Base-by-base conservation (phyloP, 23 red algal species). In the Rhodosorus marinus region DNA sequence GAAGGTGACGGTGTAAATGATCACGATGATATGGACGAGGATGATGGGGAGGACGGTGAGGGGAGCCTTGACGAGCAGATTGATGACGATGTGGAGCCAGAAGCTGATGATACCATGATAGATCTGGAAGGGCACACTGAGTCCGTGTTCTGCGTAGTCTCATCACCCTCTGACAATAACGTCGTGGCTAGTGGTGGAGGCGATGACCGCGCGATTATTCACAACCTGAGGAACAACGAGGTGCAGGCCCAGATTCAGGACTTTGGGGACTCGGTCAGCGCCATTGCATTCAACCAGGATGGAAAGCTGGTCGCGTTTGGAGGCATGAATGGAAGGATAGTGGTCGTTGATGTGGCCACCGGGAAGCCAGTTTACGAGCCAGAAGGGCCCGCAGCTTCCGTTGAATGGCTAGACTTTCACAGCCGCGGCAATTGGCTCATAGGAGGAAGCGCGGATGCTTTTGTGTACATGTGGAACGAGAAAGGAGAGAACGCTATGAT, bases 401-500 rank as follows among this genome's bases (percentile, higher is more conserved):
- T 82, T 30, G 57, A 82, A 43, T 82, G 72, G 46, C 38, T 82
- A 20, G 41, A 32, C 14, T 82, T 64, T 53, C 76, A 82, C 62
- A 66, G 66, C n/a, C 32, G 65, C n/a, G 76, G 76, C 26, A 59
- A 66, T 5, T 56, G 72, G 32, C 38, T 82, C 31, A 59, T 82
- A 7, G 76, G 66, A 1, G 76, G 76, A 6, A 65, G 59, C 33
- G 54, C 65, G 53, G 76, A 82, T 55, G 62, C 48, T 35, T 60
- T 69, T 3, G 62, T 49, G 6, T 82, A 69, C 36, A 82, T 82
- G 76, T 62, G 60, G 53, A 82, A 82, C 34, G 76, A 57, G 31
- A 70, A 67, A 59, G 50, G 57, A n/a, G 46, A 33, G 31, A 72
- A 72, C 43, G 67, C 73, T 66, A 42, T 56, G 19, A 67, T 66